These are phyloP conservation scores for Lodderomyces jiufengensis DNA, from an alignment of 1,139 yeast genomes.

Conservation along the genomic window DNA sequence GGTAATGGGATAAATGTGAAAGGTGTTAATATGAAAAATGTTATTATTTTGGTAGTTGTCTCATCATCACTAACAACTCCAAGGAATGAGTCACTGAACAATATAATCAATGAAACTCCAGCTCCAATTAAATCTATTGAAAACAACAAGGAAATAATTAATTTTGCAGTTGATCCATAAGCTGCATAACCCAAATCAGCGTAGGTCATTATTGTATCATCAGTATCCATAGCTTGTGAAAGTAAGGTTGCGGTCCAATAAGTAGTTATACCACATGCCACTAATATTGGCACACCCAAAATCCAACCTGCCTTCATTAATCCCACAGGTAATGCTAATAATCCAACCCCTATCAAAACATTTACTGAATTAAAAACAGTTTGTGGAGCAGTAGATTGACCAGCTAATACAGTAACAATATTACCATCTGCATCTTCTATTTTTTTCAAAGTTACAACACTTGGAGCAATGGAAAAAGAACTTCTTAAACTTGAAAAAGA, in stretches of 20 bases:
- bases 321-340: conserved; percentile 48
- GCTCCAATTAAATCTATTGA: conserved; percentile 52
- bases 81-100: conserved; percentile 52
- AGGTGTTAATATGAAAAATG: conserved; percentile 44
- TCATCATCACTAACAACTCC: conserved; percentile 37
- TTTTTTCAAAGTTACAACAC: conserved; percentile 56
- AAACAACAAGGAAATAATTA: conserved; percentile 39
- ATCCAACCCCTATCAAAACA: conserved; percentile 47
- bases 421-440: conserved; percentile 74
- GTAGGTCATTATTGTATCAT: conserved; percentile 75
- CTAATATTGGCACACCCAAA: conserved; percentile 36
- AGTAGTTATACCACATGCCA: conserved; percentile 39
- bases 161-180: conserved; percentile 47
- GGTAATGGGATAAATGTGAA: conserved; percentile 46
- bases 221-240: conserved; percentile 58
- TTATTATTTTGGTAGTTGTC: conserved; percentile 39
- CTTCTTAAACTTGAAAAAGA: conserved; percentile 38
- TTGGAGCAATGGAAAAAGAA: conserved; percentile 37
- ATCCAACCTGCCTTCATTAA: conserved; percentile 47
- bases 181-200: conserved; percentile 85
- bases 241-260: conserved; percentile 45
- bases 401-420: conserved; percentile 69
- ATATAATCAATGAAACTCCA: conserved; percentile 52
- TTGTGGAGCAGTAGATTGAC: conserved; percentile 65
- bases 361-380: conserved; percentile 47